Conservation (phyloP, 2,329 filamentous ascomycete genomes). For the Ceratocystis cubensis region DNA sequence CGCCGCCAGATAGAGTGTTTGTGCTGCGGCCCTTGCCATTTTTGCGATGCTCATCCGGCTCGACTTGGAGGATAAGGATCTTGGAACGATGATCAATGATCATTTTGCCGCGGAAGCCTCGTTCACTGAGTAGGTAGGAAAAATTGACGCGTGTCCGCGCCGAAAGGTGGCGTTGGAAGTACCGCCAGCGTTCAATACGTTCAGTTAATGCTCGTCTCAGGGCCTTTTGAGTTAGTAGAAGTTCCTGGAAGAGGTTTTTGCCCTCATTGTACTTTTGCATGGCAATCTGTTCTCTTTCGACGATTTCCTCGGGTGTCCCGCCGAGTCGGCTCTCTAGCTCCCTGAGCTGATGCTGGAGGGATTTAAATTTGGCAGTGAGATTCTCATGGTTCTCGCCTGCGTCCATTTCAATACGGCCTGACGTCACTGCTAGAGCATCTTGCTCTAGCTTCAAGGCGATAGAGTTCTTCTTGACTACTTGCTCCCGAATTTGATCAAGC, state of each 20-base stretch:
- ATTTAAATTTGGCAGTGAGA: slow-evolving; percentile 42
- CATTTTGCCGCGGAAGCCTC: slow-evolving; percentile 74
- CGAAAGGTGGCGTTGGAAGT: slow-evolving; percentile 75
- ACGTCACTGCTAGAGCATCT: slow-evolving; percentile 45
- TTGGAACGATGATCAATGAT: slow-evolving; percentile 64
- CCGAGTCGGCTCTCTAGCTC: slow-evolving; percentile 46
- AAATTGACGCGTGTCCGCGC: slow-evolving; percentile 78
- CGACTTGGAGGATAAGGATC: slow-evolving; percentile 63
- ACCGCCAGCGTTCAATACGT: slow-evolving; percentile 63
- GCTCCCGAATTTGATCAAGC: slow-evolving; percentile 30
- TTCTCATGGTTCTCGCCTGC: slow-evolving; percentile 50
- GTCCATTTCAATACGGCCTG: slow-evolving; percentile 10
- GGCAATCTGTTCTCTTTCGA: slow-evolving; percentile 35
- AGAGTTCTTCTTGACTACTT: slow-evolving; percentile 30
- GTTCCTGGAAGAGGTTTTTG: slow-evolving; percentile 31
- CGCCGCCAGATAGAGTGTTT: slow-evolving; percentile 85
- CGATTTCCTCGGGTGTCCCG: slow-evolving; percentile 52
- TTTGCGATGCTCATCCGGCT: slow-evolving; percentile 56
- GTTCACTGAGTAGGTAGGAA: slow-evolving; percentile 74
- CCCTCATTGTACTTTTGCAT: slow-evolving; percentile 32
- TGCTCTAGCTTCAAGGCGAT: slow-evolving; percentile 42
- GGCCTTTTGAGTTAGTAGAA: slow-evolving; percentile 32
- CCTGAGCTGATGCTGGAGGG: slow-evolving; percentile 46
- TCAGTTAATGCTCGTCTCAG: slow-evolving; percentile 50
- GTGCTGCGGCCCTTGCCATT: slow-evolving; percentile 64